phyloP scores from a whole-genome alignment of 1,284 basidiomycete species.

The Porogramme epimiltina region DNA sequence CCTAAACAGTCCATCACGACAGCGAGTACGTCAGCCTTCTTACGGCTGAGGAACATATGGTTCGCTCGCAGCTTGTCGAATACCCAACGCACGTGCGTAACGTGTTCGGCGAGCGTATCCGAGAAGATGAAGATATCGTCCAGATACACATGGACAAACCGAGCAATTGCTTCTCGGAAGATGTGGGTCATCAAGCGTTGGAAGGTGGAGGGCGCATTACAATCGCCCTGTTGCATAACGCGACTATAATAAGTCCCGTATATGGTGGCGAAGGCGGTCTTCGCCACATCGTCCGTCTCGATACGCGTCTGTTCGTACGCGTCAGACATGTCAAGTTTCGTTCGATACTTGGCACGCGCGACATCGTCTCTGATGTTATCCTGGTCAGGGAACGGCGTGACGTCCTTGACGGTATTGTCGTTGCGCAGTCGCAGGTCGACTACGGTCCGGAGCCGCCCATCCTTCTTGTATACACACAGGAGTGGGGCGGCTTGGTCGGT shows the following conservation, averaged over 20 bases:
- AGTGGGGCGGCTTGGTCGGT: constrained; percentile 23
- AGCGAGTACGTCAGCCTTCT: constrained; percentile 28
- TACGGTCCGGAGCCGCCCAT: constrained; percentile 25
- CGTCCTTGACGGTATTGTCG: constrained; percentile 32
- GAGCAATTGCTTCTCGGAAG: constrained; percentile 30
- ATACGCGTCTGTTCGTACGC: constrained; percentile 32
- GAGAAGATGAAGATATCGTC: constrained; percentile 39
- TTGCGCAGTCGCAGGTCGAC: constrained; percentile 28
- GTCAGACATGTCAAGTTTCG: constrained; percentile 33
- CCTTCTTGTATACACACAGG: constrained; percentile 25
- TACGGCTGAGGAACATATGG: constrained; percentile 26
- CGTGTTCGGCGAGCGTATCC: constrained; percentile 30
- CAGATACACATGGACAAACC: constrained; percentile 34
- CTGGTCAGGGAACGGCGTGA: constrained; percentile 35
- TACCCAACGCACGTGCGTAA: constrained; percentile 28
- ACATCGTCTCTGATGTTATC: constrained; percentile 31
- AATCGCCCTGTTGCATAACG: constrained; percentile 37
- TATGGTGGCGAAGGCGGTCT: constrained; percentile 28
- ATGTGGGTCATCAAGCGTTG: constrained; percentile 35
- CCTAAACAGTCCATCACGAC: constrained; percentile 30
- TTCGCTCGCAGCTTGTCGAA: constrained; percentile 23
- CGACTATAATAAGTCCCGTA: constrained; percentile 28
- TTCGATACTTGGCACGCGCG: constrained; percentile 20
- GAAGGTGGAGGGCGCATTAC: constrained; percentile 35
- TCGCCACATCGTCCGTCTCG: constrained; percentile 17